phyloP scores from a whole-genome alignment of 2,329 filamentous ascomycete genomes.

The Metarhizium rileyi region DNA sequence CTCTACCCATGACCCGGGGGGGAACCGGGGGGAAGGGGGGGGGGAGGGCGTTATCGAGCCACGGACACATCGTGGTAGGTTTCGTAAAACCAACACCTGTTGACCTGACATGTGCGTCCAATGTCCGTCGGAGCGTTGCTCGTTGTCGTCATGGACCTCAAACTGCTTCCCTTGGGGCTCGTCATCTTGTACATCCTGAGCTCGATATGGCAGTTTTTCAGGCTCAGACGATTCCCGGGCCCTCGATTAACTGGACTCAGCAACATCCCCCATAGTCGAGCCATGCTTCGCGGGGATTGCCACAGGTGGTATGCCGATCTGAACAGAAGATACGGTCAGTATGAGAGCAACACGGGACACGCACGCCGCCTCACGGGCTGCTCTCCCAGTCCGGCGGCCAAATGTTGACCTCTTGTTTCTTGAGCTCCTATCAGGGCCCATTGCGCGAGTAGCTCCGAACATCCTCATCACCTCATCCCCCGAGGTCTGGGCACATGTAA shows the following conservation, averaged over 20 bases:
- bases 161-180: neutral
- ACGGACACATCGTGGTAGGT: no score
- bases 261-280: neutral
- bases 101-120: neutral
- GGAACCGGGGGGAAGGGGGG: no score
- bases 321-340: neutral
- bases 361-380: neutral
- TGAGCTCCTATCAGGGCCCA: constrained; percentile 3
- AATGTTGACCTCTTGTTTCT: neutral
- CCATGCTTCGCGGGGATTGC: neutral
- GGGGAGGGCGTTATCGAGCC: no score
- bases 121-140: neutral
- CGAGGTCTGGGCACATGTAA: constrained; percentile 35
- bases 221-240: neutral
- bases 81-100: no score
- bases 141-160: neutral
- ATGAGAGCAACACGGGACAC: neutral
- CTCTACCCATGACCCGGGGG: neutral
- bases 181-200: neutral
- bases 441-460: constrained; percentile 32
- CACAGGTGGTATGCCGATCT: neutral
- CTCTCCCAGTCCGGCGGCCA: neutral
- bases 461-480: constrained; percentile 38
- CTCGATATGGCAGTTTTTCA: neutral
- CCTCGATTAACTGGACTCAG: neutral